Evolutionary conservation across 73 alveolate genomes (phyloP), one percentile per base, ranked within the genome.

Genomic region (Paramecium primaurelia): DNA sequence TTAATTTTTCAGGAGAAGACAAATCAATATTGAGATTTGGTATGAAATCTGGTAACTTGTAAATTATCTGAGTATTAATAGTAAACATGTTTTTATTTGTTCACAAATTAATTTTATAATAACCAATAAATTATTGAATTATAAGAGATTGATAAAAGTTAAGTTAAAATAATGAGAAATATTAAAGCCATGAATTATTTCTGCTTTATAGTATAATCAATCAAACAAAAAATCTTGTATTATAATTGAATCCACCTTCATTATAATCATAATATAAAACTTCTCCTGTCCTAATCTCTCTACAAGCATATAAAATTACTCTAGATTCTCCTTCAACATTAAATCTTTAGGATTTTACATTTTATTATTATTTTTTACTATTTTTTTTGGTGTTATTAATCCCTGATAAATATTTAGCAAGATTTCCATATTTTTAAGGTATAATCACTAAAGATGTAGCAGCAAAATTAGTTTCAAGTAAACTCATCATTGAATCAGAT

Each of bases 401-500:
- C 12, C 99, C 97, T 51, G 97, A 93, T 84, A 97, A 92, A 93
- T 95, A 97, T 92, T 98, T 95, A 18, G 98, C 99, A 34, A 97
- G 88, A 93, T 97, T 97, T 8, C 98, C 97, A 58, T 64, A 77
- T 92, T 97, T 95, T 80, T 95, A 96, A 1, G 99, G 99, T 37
- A 95, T 95, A 10, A 97, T 95, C 11, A 95, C 95, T 58, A 97
- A 94, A 14, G 99, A 93, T 6, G 97, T 96, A 68, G 96, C 97
- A 30, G 98, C 88, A 49, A 93, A 93, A 14, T 97, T 95, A 18
- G 98, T 93, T 80, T 95, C 95, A 28, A 97, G 86, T 49, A 97
- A 94, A 92, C 93, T 98, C 99, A 97, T 97, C 71, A 97, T 96
- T 0, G 98, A 96, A 87, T 97, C 99, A 90, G 95, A 95, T 42